These are phyloP conservation scores for Carex arenaria DNA, from an alignment of 202 grass and related monocot genomes.

Conservation along the genomic window DNA sequence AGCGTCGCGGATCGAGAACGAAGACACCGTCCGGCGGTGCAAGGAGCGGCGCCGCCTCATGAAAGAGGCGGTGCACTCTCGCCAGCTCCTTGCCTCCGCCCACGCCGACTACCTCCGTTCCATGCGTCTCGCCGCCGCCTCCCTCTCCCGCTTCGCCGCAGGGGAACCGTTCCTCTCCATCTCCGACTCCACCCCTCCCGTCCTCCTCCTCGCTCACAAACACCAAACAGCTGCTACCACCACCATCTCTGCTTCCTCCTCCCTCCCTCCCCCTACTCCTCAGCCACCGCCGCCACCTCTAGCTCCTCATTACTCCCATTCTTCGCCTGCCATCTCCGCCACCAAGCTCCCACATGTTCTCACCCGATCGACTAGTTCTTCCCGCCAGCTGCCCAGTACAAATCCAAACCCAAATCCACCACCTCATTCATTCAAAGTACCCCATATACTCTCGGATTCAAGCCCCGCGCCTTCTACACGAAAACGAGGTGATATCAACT, in stretches of 20 bases:
- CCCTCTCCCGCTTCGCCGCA: constrained; percentile 70
- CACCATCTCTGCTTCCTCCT: constrained; percentile 14
- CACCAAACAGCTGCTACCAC: neutral
- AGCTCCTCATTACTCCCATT: constrained; percentile 22
- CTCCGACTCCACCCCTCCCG: constrained; percentile 73
- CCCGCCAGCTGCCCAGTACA: neutral
- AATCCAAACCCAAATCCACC: neutral
- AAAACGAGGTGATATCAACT: constrained; percentile 25
- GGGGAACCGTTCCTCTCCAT: constrained; percentile 78
- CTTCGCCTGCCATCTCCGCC: constrained; percentile 5
- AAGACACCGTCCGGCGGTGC: constrained; percentile 96
- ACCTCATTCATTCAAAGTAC: constrained; percentile 32
- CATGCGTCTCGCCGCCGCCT: constrained; percentile 61
- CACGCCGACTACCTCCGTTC: constrained; percentile 93
- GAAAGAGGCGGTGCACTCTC: constrained; percentile 69
- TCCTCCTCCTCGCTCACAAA: constrained; percentile 43
- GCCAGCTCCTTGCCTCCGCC: constrained; percentile 79
- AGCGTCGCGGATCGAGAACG: constrained; percentile 87
- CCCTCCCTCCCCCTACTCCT: constrained; percentile 18
- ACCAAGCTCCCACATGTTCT: constrained; percentile 15
- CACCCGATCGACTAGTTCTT: constrained; percentile 14
- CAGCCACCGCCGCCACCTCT: constrained; percentile 15
- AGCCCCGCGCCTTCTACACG: constrained; percentile 46
- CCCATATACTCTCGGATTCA: constrained; percentile 73
- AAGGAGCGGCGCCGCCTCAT: constrained; percentile 91